Evolutionary conservation across 1,284 basidiomycete genomes (phyloP).

Genomic region (Peniophora sp.): DNA sequence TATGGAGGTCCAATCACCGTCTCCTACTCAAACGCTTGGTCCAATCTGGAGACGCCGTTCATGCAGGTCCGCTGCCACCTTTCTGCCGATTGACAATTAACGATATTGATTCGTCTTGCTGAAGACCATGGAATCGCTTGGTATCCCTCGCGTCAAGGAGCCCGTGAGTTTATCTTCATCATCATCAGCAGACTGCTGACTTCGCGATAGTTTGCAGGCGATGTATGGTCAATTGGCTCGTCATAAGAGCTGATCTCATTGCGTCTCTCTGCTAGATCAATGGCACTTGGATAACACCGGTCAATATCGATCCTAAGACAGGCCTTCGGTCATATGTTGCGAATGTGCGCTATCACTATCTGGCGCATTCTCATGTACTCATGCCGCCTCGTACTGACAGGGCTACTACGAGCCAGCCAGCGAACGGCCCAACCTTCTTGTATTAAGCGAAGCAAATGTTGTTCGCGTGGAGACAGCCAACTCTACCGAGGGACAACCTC

Average conservation of each 20-base stretch:
- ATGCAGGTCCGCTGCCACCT: no score
- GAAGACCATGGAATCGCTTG: background rate
- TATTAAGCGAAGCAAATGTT: conserved; percentile 14
- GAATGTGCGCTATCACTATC: background rate
- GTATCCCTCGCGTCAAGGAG: background rate
- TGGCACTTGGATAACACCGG: conserved; percentile 4
- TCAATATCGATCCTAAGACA: background rate
- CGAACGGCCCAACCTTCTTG: conserved; percentile 14
- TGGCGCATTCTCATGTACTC: no score
- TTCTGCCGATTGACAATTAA: no score
- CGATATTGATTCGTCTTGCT: no score
- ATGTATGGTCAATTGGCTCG: no score
- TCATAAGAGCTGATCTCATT: no score
- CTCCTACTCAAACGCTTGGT: background rate
- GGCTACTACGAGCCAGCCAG: conserved; percentile 14
- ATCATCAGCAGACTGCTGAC: no score
- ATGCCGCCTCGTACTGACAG: conserved; percentile 9
- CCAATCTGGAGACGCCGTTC: conserved; percentile 1
- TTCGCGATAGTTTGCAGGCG: no score
- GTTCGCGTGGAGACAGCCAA: conserved; percentile 7
- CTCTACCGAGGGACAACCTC: background rate
- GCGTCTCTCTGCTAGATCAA: background rate
- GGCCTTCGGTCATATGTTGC: background rate
- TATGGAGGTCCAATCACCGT: conserved; percentile 4
- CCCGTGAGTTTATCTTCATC: conserved; percentile 5